Percentiles rank a stretch among this genome's conserved stretches.
phyloP scores from a whole-genome alignment of 176 grass and related monocot genomes.

The Musa schizocarpa region DNA sequence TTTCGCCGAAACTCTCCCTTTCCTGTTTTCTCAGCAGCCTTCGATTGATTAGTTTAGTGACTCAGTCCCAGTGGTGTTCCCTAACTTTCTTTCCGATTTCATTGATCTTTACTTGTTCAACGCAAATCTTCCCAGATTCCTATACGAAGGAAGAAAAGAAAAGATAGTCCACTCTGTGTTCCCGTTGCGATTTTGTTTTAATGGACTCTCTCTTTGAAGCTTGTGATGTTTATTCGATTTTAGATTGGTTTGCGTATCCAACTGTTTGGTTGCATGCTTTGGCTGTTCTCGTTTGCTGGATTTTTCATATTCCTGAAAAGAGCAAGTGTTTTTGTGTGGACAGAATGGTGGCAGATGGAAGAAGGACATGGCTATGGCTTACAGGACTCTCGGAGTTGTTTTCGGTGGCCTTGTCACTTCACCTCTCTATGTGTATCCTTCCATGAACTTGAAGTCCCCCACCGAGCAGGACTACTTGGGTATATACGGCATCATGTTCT shows the following conservation, averaged over 20 bases:
- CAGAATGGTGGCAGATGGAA: conserved; percentile 23
- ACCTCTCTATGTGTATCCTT: conserved; percentile 81
- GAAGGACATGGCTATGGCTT: conserved; percentile 47
- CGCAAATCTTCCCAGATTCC: background rate
- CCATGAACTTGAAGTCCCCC: conserved; percentile 69
- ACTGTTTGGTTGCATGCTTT: too few species aligned
- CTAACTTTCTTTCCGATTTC: background rate
- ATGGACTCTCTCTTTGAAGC: too few species aligned
- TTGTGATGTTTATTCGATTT: too few species aligned
- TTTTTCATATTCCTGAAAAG: background rate
- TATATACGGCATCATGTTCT: conserved; percentile 85
- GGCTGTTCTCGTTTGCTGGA: background rate
- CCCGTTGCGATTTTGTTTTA: too few species aligned
- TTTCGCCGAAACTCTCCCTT: background rate
- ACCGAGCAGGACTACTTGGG: conserved; percentile 61
- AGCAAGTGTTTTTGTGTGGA: background rate
- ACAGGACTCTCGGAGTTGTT: conserved; percentile 72
- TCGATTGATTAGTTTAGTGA: background rate
- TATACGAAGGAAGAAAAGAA: background rate
- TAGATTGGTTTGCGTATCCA: too few species aligned
- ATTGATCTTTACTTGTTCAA: background rate
- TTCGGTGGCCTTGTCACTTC: conserved; percentile 83
- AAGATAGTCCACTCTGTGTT: too few species aligned
- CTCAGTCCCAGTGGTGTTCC: background rate
- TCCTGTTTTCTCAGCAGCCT: background rate